A percentile compares a stretch with the other conserved stretches of the same genome.
These are phyloP conservation scores for Fraxinus quadrangulata DNA, from an alignment of 257 asterid genomes.

Conservation along the genomic window DNA sequence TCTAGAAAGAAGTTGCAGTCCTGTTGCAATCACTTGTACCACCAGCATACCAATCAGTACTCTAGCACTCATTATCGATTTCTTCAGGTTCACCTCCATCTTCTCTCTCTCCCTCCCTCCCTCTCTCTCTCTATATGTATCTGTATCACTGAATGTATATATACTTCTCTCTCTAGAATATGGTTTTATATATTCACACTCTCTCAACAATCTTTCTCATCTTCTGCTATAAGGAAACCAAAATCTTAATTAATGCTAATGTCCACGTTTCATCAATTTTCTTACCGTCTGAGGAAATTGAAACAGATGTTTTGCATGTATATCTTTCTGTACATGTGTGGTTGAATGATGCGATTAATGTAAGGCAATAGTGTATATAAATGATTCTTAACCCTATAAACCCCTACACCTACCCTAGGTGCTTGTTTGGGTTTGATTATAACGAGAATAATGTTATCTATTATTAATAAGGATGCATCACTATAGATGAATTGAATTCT, in stretches of 20 bases:
- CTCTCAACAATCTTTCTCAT: conserved; percentile 15
- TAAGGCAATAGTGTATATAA: neutral
- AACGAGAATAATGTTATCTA: too few species aligned
- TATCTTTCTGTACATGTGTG: neutral
- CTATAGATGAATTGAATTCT: too few species aligned
- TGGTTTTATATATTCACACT: neutral
- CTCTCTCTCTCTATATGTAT: neutral
- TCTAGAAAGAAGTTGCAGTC: conserved; percentile 62
- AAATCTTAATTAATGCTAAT: neutral
- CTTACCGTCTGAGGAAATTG: neutral
- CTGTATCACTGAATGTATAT: neutral
- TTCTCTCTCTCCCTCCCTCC: neutral
- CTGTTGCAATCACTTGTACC: conserved; percentile 56
- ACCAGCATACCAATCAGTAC: conserved; percentile 47
- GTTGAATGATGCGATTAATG: neutral
- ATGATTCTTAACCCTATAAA: neutral
- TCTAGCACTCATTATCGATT: conserved; percentile 28
- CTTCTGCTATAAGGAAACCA: neutral
- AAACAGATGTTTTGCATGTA: neutral
- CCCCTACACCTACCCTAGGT: neutral
- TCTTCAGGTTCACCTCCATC: conserved; percentile 30
- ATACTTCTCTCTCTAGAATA: neutral
- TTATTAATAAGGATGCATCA: too few species aligned
- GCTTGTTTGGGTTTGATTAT: too few species aligned
- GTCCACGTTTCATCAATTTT: conserved; percentile 5